Evolutionary conservation across 169 alveolate genomes (phyloP), one percentile per base, ranked within the genome.

Genomic region (Plasmodium gallinaceum): DNA sequence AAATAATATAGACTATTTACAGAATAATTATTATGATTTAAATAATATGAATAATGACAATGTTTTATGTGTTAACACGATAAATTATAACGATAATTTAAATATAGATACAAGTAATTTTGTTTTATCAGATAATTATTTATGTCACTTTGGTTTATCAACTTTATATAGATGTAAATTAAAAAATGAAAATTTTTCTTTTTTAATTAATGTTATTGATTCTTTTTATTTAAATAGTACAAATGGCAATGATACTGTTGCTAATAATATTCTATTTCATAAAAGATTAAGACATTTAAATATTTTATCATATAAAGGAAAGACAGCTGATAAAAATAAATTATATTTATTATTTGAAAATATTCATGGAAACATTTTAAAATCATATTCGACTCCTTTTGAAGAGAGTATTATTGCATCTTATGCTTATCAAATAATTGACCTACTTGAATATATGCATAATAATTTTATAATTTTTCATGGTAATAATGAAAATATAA

Each of bases 331-430:
- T 43, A 66, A 68, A 46, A 83, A 7, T 46, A 83, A 83, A 37
- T 12, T 83, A 43, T 83, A 83, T 57, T 43, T 83, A 16, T 48
- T 83, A 10, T 83, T 83, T 22, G 85, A 83, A 61, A 61, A 83
- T 46, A 71, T 83, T 7, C 80, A 69, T 32, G 91, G 91, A 16
- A 83, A 66, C 54, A 46, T 83, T 22, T 20, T 83, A 16, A 83
- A 83, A 52, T 18, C 83, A 8, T 65, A 83, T 16, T 43, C 85
- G 5, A 62, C 91, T 0, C 91, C 91, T 14, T 46, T 83, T 14
- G 91, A 83, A 48, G 91, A 83, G 32, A 83, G 24, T 7, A 43
- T 83, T 58, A 83, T 83, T 32, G 91, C 91, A 2, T 83, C 74
- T 0, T 83, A 83, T 32, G 91, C 91, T 0, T 83, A 83, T 32